Percentiles rank a stretch among this genome's conserved stretches.
These are phyloP conservation scores for Termitomyces sp. DNA, from an alignment of 768 basidiomycete species.

Conservation along the genomic window DNA sequence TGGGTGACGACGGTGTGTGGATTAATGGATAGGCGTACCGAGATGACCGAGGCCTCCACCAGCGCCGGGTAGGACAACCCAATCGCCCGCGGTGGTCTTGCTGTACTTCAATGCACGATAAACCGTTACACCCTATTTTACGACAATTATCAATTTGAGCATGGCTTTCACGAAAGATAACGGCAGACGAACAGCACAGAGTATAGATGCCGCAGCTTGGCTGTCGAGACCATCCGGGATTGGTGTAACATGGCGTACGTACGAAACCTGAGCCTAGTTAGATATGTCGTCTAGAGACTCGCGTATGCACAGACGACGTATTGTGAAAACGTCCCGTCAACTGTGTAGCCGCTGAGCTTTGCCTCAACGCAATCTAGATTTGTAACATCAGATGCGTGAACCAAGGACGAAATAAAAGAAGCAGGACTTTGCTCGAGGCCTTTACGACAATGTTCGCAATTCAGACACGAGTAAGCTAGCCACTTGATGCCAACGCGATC, in stretches of 20 bases:
- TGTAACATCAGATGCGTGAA: background rate
- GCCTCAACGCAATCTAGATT: slow-evolving; percentile 52
- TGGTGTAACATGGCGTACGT: slow-evolving; percentile 65
- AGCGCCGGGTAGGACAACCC: slow-evolving; percentile 72
- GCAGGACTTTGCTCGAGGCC: slow-evolving; percentile 65
- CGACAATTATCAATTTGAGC: slow-evolving; percentile 7
- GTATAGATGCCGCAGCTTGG: slow-evolving; percentile 64
- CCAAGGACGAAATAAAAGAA: background rate
- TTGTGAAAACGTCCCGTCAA: slow-evolving; percentile 74
- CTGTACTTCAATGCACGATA: slow-evolving; percentile 82
- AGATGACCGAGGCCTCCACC: slow-evolving; percentile 84
- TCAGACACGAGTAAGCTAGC: slow-evolving; percentile 64
- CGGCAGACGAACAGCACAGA: slow-evolving; percentile 56
- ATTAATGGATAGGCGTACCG: slow-evolving; percentile 26
- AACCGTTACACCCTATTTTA: slow-evolving; percentile 65
- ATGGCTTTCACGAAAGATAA: background rate
- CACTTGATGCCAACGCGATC: slow-evolving; percentile 83
- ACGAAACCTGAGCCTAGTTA: slow-evolving; percentile 44
- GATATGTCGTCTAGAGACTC: too few species aligned
- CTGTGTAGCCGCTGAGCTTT: slow-evolving; percentile 61
- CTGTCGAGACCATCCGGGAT: slow-evolving; percentile 69
- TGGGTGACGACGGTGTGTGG: background rate
- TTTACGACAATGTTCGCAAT: slow-evolving; percentile 72
- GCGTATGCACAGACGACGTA: slow-evolving; percentile 40
- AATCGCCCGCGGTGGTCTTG: slow-evolving; percentile 59